Evolutionary conservation across 2,329 filamentous ascomycete species (phyloP).

Genomic region (Cercospora citrullina): DNA sequence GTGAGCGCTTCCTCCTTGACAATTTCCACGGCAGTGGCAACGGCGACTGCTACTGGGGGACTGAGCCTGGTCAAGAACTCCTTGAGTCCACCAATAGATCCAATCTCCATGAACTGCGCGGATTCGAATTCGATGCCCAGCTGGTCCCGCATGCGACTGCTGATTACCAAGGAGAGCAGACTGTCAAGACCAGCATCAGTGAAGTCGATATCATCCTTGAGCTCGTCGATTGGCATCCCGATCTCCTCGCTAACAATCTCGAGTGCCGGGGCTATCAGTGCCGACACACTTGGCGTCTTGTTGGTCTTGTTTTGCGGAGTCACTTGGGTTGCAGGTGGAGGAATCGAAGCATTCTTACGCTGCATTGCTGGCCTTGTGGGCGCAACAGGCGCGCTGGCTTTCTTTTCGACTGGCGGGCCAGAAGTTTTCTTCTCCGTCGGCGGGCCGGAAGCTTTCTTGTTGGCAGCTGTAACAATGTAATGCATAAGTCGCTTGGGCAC

Average conservation of each 20-base stretch:
- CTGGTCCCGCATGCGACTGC: constrained; percentile 32
- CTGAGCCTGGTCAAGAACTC: constrained; percentile 8
- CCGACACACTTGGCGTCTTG: background rate
- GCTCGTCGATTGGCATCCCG: constrained; percentile 31
- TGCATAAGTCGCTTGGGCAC: constrained; percentile 28
- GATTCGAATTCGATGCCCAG: constrained; percentile 27
- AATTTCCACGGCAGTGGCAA: constrained; percentile 4
- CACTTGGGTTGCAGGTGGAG: background rate
- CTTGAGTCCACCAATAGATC: constrained; percentile 18
- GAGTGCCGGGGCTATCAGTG: constrained; percentile 10
- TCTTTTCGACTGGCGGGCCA: background rate
- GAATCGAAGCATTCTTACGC: background rate
- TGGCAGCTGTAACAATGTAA: constrained; percentile 24
- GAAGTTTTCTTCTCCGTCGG: constrained; percentile 14
- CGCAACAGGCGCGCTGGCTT: background rate
- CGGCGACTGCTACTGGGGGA: constrained; percentile 1
- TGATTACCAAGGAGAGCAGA: constrained; percentile 31
- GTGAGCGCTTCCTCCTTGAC: constrained; percentile 1
- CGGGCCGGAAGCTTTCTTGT: constrained; percentile 18
- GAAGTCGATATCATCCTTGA: constrained; percentile 34
- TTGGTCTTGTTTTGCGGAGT: background rate
- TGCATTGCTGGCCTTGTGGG: background rate
- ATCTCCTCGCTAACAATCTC: constrained; percentile 37
- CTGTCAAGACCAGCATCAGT: constrained; percentile 35
- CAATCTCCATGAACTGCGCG: constrained; percentile 28